phyloP scores from a whole-genome alignment of 176 grass and related monocot genomes.

The Oryza longistaminata region DNA sequence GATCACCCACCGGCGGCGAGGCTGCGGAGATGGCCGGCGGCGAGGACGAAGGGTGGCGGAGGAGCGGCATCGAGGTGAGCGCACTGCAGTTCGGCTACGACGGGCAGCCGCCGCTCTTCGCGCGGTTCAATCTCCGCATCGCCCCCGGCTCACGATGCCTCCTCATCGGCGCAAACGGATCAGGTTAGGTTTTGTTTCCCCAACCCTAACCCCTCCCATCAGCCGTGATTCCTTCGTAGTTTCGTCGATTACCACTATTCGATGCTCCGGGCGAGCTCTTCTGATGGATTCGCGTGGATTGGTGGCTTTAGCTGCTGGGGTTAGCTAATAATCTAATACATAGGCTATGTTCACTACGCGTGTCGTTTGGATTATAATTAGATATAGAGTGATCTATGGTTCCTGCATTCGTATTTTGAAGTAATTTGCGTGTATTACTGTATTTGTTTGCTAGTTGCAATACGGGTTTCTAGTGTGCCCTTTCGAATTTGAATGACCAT shows the following conservation, averaged over 20 bases:
- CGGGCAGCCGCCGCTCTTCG: conserved; percentile 70
- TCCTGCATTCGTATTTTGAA: not conserved
- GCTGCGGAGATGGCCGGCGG: conserved; percentile 5
- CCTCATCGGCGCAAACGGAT: conserved; percentile 90
- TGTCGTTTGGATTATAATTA: not conserved
- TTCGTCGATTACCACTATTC: not conserved
- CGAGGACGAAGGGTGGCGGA: conserved; percentile 46
- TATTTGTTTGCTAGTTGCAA: not conserved
- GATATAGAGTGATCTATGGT: not conserved
- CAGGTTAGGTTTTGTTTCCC: conserved; percentile 64
- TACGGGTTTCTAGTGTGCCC: not conserved
- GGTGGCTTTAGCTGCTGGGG: not conserved
- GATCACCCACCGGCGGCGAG: conserved; percentile 23
- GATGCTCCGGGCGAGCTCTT: not conserved
- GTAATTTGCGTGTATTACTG: not conserved
- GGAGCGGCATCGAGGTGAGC: conserved; percentile 76
- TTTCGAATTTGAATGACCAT: not conserved
- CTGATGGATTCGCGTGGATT: not conserved
- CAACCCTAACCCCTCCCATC: not conserved
- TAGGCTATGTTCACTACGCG: not conserved
- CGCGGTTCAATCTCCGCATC: conserved; percentile 72
- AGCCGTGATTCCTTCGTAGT: not conserved
- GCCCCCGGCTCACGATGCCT: conserved; percentile 82
- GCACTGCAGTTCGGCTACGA: conserved; percentile 85
- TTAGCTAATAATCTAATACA: no score